Percentiles rank a stretch among this genome's conserved stretches.
These are phyloP conservation scores for Vitis labrusca DNA, from an alignment of 164 flowering plant species.

Conservation along the genomic window DNA sequence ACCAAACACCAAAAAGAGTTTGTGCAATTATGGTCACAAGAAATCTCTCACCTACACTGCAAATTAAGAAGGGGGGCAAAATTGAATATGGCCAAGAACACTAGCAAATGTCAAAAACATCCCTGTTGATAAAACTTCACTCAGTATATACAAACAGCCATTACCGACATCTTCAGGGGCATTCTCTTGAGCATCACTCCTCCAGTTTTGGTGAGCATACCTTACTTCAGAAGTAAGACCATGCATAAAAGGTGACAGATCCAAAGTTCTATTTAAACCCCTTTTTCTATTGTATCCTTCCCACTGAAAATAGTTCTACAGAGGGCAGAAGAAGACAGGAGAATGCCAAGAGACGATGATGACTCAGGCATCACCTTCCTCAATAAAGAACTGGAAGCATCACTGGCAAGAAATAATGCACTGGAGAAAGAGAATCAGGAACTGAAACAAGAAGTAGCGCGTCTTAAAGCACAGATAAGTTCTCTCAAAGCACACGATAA, in stretches of 20 bases:
- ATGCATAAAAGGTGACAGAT: conserved; percentile 6
- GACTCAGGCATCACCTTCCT: conserved; percentile 31
- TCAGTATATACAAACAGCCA: neutral
- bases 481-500: conserved; percentile 47
- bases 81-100: neutral
- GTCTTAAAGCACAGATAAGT: conserved; percentile 40
- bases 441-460: conserved; percentile 53
- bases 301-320: neutral
- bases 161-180: conserved; percentile 4
- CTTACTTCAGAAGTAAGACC: conserved; percentile 26
- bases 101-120: conserved; percentile 6
- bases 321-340: conserved; percentile 10
- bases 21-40: conserved; percentile 12
- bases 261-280: conserved; percentile 6
- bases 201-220: conserved; percentile 18
- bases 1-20: conserved; percentile 1
- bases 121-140: conserved; percentile 1
- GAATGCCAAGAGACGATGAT: conserved; percentile 34
- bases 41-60: conserved; percentile 9
- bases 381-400: conserved; percentile 44
- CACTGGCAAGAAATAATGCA: conserved; percentile 28
- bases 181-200: conserved; percentile 3
- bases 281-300: conserved; percentile 4
- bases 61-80: neutral
- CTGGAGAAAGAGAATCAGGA: conserved; percentile 67